Conservation (phyloP, 2,329 filamentous ascomycete genomes). For the Claviceps lovelessii region DNA sequence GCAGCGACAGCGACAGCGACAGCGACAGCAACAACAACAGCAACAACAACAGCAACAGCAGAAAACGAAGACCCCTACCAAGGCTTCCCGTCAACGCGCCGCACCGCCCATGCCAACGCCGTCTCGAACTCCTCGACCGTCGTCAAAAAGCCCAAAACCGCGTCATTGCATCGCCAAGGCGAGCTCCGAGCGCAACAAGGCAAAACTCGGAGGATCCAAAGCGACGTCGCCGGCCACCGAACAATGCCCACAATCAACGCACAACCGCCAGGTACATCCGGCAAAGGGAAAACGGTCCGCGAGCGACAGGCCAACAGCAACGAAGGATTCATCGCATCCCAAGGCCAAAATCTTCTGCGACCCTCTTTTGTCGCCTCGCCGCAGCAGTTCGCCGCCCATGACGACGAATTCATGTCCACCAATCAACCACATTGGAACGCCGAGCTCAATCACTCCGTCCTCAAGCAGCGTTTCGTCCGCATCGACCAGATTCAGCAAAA, state of each 20-base stretch:
- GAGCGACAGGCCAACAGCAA: background rate
- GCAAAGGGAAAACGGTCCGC: background rate
- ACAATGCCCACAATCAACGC: background rate
- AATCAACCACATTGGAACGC: background rate
- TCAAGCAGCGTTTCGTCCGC: background rate
- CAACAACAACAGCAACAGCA: too few species aligned
- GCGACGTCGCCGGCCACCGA: background rate
- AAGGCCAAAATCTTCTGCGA: background rate
- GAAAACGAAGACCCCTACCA: background rate
- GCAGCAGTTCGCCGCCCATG: background rate
- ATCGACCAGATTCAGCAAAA: background rate
- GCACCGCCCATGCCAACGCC: background rate
- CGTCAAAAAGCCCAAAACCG: background rate
- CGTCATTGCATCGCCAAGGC: background rate
- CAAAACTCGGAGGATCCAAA: background rate
- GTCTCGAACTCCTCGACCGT: background rate
- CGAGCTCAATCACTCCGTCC: background rate
- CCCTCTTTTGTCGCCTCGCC: background rate
- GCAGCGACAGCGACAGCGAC: background rate
- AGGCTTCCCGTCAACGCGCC: background rate
- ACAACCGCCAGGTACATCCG: background rate
- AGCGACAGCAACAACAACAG: background rate
- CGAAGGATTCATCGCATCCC: background rate
- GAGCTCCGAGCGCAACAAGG: background rate
- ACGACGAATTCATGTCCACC: background rate